Percentiles rank a stretch among this genome's conserved stretches.
Conservation (phyloP, 352 stramenopile species). For the Ophiocytium majus region DNA sequence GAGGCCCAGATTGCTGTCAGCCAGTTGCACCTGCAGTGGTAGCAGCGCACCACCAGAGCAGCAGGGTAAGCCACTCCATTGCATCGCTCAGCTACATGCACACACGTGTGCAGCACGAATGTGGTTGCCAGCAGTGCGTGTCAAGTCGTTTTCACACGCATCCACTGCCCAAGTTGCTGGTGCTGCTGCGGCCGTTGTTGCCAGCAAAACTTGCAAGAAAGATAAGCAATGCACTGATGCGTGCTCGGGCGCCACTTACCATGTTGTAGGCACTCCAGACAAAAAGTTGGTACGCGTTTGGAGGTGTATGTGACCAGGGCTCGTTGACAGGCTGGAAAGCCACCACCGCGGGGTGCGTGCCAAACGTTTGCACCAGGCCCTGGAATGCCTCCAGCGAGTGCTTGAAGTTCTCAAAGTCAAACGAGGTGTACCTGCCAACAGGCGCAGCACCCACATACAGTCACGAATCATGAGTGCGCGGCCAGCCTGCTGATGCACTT, state of each 20-base stretch:
- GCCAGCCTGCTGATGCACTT: too few relatives aligned
- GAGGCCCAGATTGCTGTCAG: background rate
- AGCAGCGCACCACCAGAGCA: background rate
- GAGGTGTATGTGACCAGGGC: background rate
- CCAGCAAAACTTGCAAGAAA: too few relatives aligned
- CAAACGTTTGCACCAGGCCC: background rate
- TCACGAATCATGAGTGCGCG: too few relatives aligned
- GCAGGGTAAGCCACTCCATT: too few relatives aligned
- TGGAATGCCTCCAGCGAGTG: slow-evolving; percentile 9
- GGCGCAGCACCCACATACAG: background rate
- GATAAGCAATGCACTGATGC: background rate
- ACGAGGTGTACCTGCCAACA: slow-evolving; percentile 13
- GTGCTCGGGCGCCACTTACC: background rate
- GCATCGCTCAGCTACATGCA: too few relatives aligned
- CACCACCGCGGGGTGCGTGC: background rate
- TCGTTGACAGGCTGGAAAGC: slow-evolving; percentile 21
- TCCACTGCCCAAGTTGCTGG: too few relatives aligned
- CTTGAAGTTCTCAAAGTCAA: slow-evolving; percentile 21
- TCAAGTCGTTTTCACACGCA: too few relatives aligned
- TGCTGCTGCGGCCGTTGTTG: too few relatives aligned
- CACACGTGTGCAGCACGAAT: too few relatives aligned
- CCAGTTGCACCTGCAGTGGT: background rate
- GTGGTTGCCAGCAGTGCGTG: too few relatives aligned
- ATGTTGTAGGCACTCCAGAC: slow-evolving; percentile 18
- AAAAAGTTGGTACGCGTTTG: slow-evolving; percentile 15